phyloP scores from a whole-genome alignment of 2,329 filamentous ascomycete genomes.

The Trichoderma atroviride region DNA sequence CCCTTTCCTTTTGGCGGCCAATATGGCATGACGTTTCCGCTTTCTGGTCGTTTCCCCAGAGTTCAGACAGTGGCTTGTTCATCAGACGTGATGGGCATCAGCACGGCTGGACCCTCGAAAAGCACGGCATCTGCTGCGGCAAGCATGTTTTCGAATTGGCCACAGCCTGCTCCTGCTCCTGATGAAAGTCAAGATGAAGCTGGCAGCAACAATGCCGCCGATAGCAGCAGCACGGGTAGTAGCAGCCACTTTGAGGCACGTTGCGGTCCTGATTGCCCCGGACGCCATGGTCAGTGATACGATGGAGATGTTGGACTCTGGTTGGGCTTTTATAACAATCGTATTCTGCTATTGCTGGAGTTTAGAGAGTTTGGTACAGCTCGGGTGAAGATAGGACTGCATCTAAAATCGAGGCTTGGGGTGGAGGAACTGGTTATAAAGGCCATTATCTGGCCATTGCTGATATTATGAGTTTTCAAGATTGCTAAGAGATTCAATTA shows the following conservation, averaged over 20 bases:
- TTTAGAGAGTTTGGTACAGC: background rate
- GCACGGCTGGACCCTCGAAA: background rate
- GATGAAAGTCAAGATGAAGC: background rate
- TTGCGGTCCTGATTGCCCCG: background rate
- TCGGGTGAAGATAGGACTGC: background rate
- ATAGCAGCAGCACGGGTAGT: background rate
- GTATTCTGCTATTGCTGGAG: background rate
- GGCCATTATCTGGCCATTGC: background rate
- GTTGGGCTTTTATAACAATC: background rate
- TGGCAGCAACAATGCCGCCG: background rate
- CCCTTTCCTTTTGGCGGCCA: background rate
- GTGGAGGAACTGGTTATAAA: background rate
- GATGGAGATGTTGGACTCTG: too few species aligned
- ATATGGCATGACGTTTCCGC: background rate
- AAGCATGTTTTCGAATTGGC: conserved; percentile 22
- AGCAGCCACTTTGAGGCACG: background rate
- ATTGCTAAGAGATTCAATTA: background rate
- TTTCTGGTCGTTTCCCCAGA: background rate
- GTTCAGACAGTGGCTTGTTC: background rate
- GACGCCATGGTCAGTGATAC: background rate
- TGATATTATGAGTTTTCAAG: background rate
- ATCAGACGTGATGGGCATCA: background rate
- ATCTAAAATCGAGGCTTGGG: background rate
- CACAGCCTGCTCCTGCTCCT: background rate
- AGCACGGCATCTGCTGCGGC: background rate